Conservation (phyloP, 2,329 filamentous ascomycete species). For the Drechslerella dactyloides region DNA sequence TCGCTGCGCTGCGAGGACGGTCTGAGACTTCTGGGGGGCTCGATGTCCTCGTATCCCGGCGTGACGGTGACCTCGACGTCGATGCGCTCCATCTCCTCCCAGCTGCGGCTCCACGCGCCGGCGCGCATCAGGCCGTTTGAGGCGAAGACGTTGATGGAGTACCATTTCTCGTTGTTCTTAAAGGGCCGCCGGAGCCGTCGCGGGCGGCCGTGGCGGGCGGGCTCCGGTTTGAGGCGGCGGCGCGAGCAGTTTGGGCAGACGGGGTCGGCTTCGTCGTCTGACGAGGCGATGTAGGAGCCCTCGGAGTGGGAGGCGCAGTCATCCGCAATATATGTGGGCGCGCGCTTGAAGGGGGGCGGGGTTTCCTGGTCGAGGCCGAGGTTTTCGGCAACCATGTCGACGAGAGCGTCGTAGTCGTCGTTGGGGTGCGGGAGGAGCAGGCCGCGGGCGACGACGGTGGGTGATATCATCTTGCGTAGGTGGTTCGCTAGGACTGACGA, state of each 20-base stretch:
- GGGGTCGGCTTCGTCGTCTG: constrained; percentile 55
- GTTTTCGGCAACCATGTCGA: constrained; percentile 77
- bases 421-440: constrained; percentile 78
- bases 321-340: constrained; percentile 59
- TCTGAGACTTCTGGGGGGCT: constrained; percentile 15
- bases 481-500: constrained; percentile 67
- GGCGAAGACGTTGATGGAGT: constrained; percentile 86
- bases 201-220: constrained; percentile 64
- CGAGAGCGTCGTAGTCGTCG: constrained; percentile 78
- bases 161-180: constrained; percentile 63
- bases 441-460: constrained; percentile 75
- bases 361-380: constrained; percentile 67
- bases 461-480: constrained; percentile 72
- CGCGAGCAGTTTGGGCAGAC: constrained; percentile 28
- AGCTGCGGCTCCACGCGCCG: constrained; percentile 89
- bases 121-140: constrained; percentile 92
- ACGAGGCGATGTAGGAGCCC: constrained; percentile 57
- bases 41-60: constrained; percentile 41
- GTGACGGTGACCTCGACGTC: constrained; percentile 75
- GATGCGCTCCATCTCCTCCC: constrained; percentile 98
- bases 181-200: constrained; percentile 52
- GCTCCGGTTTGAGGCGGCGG: constrained; percentile 61
- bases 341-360: constrained; percentile 54
- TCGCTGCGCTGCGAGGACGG: constrained; percentile 37
- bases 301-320: constrained; percentile 59